These are phyloP conservation scores for Pharus latifolius DNA, from an alignment of 176 grass and related monocot species.

Conservation along the genomic window DNA sequence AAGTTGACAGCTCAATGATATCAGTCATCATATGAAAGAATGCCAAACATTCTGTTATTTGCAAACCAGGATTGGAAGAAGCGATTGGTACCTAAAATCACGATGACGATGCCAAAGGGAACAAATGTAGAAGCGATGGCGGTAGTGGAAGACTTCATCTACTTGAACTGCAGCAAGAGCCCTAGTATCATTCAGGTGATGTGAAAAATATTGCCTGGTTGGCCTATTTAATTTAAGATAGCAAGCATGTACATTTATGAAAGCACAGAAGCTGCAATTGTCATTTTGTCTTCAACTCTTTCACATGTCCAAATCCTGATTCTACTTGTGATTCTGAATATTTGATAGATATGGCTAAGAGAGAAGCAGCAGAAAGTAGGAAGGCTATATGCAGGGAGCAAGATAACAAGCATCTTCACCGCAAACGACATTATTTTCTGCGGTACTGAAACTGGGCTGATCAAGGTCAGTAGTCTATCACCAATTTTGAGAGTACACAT, in stretches of 20 bases:
- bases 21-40: not conserved
- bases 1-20: conserved; percentile 15
- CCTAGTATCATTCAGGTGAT: conserved; percentile 72
- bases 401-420: conserved; percentile 67
- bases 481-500: not conserved
- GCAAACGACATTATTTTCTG: conserved; percentile 87
- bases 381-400: conserved; percentile 77
- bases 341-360: conserved; percentile 83
- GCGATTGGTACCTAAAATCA: conserved; percentile 31
- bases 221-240: no score
- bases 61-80: conserved; percentile 75
- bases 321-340: conserved; percentile 16
- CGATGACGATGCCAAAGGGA: conserved; percentile 45
- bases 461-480: conserved; percentile 48
- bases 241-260: no score
- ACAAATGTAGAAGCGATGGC: conserved; percentile 56
- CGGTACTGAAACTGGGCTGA: conserved; percentile 68
- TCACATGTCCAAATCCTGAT: not conserved
- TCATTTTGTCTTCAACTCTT: not conserved
- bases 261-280: not conserved
- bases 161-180: conserved; percentile 71
- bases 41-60: not conserved
- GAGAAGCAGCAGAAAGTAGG: conserved; percentile 82
- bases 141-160: conserved; percentile 91
- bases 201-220: not conserved